Percentiles rank a stretch among this genome's conserved stretches.
phyloP scores from a whole-genome alignment of 148 eudicot genomes.

The Vaccinium macrocarpon region DNA sequence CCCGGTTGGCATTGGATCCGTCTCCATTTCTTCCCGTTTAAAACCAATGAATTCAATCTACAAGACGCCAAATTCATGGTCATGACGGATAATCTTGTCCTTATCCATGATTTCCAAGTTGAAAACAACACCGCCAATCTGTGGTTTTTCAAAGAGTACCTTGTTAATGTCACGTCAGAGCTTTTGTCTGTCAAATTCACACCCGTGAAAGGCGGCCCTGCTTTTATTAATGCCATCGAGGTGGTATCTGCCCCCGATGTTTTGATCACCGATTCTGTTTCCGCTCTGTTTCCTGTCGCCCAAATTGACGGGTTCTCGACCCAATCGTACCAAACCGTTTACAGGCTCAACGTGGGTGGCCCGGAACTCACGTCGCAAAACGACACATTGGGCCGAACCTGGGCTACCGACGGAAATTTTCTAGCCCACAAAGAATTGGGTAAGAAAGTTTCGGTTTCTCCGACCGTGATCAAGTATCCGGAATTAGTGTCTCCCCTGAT shows the following conservation, averaged over 20 bases:
- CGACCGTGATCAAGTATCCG: slow-evolving; percentile 29
- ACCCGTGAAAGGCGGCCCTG: slow-evolving; percentile 31
- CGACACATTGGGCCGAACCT: slow-evolving; percentile 41
- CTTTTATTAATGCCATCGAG: slow-evolving; percentile 50
- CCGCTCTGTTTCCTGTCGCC: slow-evolving; percentile 32
- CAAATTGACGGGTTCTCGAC: slow-evolving; percentile 26
- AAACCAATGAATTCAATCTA: slow-evolving; percentile 45
- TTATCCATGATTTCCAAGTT: slow-evolving; percentile 42
- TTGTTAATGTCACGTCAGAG: slow-evolving; percentile 37
- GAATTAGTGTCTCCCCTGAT: slow-evolving; percentile 39
- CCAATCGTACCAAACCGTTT: slow-evolving; percentile 27
- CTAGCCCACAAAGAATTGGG: slow-evolving; percentile 20
- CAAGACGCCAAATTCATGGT: slow-evolving; percentile 55
- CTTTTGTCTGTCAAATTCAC: slow-evolving; percentile 31
- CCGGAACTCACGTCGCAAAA: slow-evolving; percentile 31
- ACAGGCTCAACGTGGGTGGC: slow-evolving; percentile 47
- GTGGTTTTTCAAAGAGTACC: slow-evolving; percentile 34
- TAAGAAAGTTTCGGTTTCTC: slow-evolving; percentile 30
- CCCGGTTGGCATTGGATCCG: slow-evolving; percentile 95
- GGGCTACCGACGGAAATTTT: slow-evolving; percentile 30
- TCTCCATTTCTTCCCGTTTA: slow-evolving; percentile 59
- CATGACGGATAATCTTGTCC: slow-evolving; percentile 48
- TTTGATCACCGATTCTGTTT: slow-evolving; percentile 32
- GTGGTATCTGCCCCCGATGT: slow-evolving; percentile 46
- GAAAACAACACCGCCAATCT: background rate